A percentile compares a stretch with the other conserved stretches of the same genome.
Conservation (phyloP, 177 flowering plant species). For the Telopea speciosissima region DNA sequence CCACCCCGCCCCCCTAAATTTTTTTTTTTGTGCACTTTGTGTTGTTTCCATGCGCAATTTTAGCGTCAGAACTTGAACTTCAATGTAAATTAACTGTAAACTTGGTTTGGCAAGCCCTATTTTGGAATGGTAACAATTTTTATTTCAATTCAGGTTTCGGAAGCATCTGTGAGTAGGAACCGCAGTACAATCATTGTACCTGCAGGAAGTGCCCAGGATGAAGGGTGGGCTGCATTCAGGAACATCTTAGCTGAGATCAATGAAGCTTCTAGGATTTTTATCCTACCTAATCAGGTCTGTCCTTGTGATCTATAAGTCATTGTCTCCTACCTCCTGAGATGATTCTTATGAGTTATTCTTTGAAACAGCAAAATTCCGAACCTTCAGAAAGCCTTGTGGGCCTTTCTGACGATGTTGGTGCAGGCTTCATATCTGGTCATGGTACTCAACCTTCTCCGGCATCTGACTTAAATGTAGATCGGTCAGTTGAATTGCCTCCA, state of each 20-base stretch:
- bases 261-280: constrained; percentile 72
- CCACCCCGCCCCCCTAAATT: no score
- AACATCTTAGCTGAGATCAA: constrained; percentile 85
- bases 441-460: constrained; percentile 52
- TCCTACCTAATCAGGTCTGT: constrained; percentile 68
- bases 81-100: no score
- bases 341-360: constrained; percentile 7
- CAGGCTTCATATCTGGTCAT: constrained; percentile 90
- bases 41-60: not conserved
- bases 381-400: constrained; percentile 71
- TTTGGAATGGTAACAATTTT: not conserved
- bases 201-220: constrained; percentile 75
- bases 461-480: constrained; percentile 60
- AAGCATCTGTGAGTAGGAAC: constrained; percentile 83
- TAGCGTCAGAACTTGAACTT: not conserved
- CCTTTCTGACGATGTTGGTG: constrained; percentile 97
- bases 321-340: no score
- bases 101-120: not conserved
- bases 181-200: constrained; percentile 91
- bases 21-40: not conserved
- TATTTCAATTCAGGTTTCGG: constrained; percentile 51
- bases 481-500: constrained; percentile 65
- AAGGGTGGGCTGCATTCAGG: constrained; percentile 97
- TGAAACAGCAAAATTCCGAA: constrained; percentile 65
- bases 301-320: not conserved